Evolutionary conservation across 129 eudicot species (phyloP).

Genomic region (Pulicaria dysenterica): DNA sequence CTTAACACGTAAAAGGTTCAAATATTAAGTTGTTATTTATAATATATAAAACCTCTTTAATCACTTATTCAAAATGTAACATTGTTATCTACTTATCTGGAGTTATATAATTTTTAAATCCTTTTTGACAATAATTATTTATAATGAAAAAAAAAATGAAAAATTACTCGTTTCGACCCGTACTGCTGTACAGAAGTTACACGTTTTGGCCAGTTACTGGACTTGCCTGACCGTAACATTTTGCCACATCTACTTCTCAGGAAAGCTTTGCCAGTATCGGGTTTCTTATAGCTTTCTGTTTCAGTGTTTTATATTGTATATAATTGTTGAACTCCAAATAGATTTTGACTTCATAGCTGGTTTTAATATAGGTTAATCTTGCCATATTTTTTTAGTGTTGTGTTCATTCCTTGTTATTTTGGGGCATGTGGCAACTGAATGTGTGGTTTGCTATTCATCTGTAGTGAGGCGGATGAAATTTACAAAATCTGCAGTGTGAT

Average conservation of each 20-base stretch:
- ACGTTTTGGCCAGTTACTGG: neutral
- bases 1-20: neutral
- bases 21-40: neutral
- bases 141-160: neutral
- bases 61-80: neutral
- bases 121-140: neutral
- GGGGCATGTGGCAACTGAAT: constrained; percentile 18
- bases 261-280: neutral
- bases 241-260: constrained; percentile 6
- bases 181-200: neutral
- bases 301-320: neutral
- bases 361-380: neutral
- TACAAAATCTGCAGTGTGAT: constrained; percentile 80
- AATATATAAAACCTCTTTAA: neutral
- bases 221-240: neutral
- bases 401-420: neutral
- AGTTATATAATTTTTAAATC: neutral
- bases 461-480: constrained; percentile 90
- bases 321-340: constrained; percentile 1
- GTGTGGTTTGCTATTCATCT: constrained; percentile 6
- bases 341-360: constrained; percentile 1
- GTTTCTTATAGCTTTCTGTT: neutral
- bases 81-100: neutral
- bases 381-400: constrained; percentile 3
- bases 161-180: neutral